These are phyloP conservation scores for Lentinula guzmanii DNA, from an alignment of 768 basidiomycete genomes.

Conservation along the genomic window DNA sequence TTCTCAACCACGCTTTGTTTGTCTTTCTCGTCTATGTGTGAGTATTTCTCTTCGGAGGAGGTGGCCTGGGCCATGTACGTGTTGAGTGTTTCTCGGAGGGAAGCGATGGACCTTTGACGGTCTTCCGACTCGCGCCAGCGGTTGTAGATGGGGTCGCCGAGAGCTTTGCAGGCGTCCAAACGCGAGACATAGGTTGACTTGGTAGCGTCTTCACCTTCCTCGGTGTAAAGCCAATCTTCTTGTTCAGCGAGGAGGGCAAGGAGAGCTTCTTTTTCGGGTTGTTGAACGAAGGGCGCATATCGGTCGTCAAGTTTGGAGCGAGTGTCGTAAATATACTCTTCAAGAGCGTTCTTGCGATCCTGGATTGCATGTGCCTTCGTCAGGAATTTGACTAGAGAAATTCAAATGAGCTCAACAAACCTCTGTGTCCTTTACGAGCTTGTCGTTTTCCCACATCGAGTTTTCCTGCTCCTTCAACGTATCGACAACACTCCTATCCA, in stretches of 20 bases:
- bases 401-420: slow-evolving; percentile 33
- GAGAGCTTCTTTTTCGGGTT: slow-evolving; percentile 74
- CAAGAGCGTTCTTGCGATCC: slow-evolving; percentile 98
- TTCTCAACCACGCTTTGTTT: slow-evolving; percentile 84
- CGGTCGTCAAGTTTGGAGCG: slow-evolving; percentile 88
- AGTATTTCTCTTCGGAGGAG: slow-evolving; percentile 75
- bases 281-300: slow-evolving; percentile 69
- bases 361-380: slow-evolving; percentile 19
- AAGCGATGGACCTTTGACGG: slow-evolving; percentile 62
- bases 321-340: slow-evolving; percentile 97
- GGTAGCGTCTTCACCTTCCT: slow-evolving; percentile 89
- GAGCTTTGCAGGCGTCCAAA: slow-evolving; percentile 75
- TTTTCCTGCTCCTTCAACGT: slow-evolving; percentile 74
- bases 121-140: slow-evolving; percentile 83
- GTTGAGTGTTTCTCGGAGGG: slow-evolving; percentile 86
- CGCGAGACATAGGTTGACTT: slow-evolving; percentile 91
- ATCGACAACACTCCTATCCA: slow-evolving; percentile 64
- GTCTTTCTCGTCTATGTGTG: slow-evolving; percentile 89
- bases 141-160: slow-evolving; percentile 83
- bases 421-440: slow-evolving; percentile 97
- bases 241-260: slow-evolving; percentile 65
- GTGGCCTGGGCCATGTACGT: slow-evolving; percentile 80
- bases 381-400: background rate
- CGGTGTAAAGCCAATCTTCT: slow-evolving; percentile 96
- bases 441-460: slow-evolving; percentile 86